These are phyloP conservation scores for Pseudoscleropodium purum DNA, from an alignment of 225 moss, liverwort and hornwort species.

Conservation along the genomic window DNA sequence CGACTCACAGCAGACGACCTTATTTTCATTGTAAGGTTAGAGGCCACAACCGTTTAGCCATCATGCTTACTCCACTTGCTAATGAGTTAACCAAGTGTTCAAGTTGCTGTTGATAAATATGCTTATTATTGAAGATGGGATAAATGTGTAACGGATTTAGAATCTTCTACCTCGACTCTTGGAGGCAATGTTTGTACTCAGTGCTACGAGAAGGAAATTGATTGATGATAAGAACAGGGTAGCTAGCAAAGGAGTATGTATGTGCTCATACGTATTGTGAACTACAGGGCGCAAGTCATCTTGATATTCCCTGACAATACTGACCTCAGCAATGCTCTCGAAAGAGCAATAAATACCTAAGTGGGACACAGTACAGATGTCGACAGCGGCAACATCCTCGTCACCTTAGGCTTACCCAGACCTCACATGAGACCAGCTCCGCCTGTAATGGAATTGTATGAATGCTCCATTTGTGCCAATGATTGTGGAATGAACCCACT, in stretches of 20 bases:
- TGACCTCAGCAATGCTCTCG: not conserved
- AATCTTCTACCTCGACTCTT: not conserved
- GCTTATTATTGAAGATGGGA: too few species aligned
- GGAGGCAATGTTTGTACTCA: not conserved
- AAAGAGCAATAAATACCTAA: not conserved
- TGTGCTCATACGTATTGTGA: not conserved
- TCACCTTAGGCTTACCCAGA: not conserved
- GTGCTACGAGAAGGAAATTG: not conserved
- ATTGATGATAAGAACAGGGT: not conserved
- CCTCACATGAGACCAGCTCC: not conserved
- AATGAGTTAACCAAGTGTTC: not conserved
- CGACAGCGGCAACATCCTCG: not conserved
- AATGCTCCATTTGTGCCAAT: not conserved
- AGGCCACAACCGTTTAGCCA: not conserved
- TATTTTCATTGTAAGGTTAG: not conserved
- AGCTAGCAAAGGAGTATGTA: not conserved
- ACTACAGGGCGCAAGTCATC: not conserved
- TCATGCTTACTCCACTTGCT: not conserved
- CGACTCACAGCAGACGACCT: not conserved
- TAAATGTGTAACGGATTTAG: not conserved
- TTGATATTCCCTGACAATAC: not conserved
- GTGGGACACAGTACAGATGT: not conserved
- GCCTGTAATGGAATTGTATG: not conserved
- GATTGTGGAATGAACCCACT: not conserved
- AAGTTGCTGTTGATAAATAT: not conserved